Percentiles rank a stretch among this genome's conserved stretches.
phyloP scores from a whole-genome alignment of 352 stramenopile genomes.

The Pythium brachiatum region DNA sequence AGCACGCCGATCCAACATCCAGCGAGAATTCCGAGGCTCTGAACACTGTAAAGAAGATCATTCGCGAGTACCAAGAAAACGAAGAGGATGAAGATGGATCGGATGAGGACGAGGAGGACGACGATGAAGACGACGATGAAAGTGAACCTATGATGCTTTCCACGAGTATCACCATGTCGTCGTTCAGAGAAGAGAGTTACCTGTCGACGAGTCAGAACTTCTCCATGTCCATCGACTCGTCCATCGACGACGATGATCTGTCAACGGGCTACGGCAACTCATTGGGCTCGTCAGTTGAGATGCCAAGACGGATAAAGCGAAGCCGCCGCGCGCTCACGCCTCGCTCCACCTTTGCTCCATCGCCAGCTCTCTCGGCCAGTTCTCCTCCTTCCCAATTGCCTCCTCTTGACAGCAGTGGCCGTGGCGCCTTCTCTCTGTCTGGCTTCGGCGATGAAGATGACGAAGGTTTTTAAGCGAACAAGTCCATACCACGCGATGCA shows the following conservation, averaged over 20 bases:
- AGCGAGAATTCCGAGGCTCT: constrained; percentile 66
- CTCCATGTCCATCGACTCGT: constrained; percentile 59
- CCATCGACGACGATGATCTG: constrained; percentile 41
- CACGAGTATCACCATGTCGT: constrained; percentile 45
- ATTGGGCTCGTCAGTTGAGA: not conserved
- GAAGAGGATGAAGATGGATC: constrained; percentile 42
- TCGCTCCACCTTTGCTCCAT: constrained; percentile 48
- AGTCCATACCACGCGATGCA: too few relatives aligned
- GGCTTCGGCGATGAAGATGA: constrained; percentile 67
- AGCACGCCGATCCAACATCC: constrained; percentile 79
- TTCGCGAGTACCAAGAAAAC: constrained; percentile 54
- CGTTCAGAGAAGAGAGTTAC: constrained; percentile 48
- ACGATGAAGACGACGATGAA: constrained; percentile 29
- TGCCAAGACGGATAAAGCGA: constrained; percentile 19
- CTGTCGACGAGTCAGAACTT: constrained; percentile 39
- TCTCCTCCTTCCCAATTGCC: constrained; percentile 66
- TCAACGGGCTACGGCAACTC: constrained; percentile 11
- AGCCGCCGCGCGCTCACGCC: constrained; percentile 3
- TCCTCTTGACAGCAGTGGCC: constrained; percentile 29
- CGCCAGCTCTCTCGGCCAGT: constrained; percentile 61
- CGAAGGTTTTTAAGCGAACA: constrained; percentile 39
- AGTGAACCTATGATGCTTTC: constrained; percentile 64
- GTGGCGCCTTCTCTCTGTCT: constrained; percentile 48
- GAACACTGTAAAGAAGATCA: constrained; percentile 58
- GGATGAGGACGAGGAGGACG: constrained; percentile 29